Evolutionary conservation across 306 rosid genomes (phyloP), one percentile per base, ranked within the genome.

Genomic region (Gastrolobium villosum): DNA sequence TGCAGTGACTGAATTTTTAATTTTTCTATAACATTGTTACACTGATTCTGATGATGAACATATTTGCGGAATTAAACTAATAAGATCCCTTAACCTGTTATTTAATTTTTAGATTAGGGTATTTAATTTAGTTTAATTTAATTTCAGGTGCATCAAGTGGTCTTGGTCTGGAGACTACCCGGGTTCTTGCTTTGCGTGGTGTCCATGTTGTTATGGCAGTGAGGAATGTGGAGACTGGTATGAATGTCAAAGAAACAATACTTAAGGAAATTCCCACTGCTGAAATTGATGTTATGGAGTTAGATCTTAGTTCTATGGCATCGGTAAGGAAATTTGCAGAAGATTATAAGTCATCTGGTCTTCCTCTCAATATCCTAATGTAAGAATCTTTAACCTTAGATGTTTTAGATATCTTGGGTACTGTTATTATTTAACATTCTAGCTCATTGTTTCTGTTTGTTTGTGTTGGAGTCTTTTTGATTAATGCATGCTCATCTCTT

Each of bases 201-300:
- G 96, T 91, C 63, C 92, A 88, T 88, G 93, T 91, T 61, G 82
- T 87, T 69, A 91, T 91, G 98, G 98, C 97, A 3, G 97, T 91
- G 6, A 89, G 98, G 88, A 91, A 87, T 81, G 81, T 82, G 37
- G 85, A 82, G 7, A 76, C 72, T 59, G 94, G 90, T 40, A 79
- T 13, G 79, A 61, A 64, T 28, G 93, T 84, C 46, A 89, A 71
- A 84, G 84, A 84, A 64, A 76, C 75, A 71, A 77, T 89, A 52
- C 57, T 84, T 9, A 62, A 87, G 84, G 85, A 89, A 82, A 84
- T 60, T 65, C 98, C 92, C 67, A 7, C 83, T 0, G 97, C 92
- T 60, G 79, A 83, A 60, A 75, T 93, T 53, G 88, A 88, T 76
- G 94, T 87, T 49, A 85, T 88, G 94, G 88, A 84, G 60, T 79